Evolutionary conservation across 1,284 basidiomycete species (phyloP), one percentile per base, ranked within the genome.

Genomic region (Tilletiopsis washingtonensis): DNA sequence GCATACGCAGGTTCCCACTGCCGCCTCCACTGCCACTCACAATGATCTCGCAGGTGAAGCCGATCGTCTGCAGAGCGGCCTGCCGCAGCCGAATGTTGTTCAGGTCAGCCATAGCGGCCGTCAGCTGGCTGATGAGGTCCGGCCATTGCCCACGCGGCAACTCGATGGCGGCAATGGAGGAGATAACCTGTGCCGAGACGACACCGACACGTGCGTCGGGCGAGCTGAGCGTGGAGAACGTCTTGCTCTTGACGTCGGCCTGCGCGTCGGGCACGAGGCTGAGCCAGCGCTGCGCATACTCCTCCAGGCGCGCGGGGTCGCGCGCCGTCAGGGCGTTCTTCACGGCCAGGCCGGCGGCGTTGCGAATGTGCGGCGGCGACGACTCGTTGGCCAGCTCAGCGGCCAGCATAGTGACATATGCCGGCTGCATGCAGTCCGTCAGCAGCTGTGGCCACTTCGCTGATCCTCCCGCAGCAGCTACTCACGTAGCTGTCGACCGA

Each of bases 31-130:
- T n/a, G n/a, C n/a, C 12, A 34, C 90, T 71, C 67, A 93, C 90
- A 76, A 97, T 88, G 43, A 83, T 80, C 77, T 98, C 94, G 77
- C 93, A 98, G 71, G 96, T 90, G 77, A 86, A 97, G 49, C 93
- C 93, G 75, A 98, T 90, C 23, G 91, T 83, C 76, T 94, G 90
- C 25, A 98, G 79, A 15, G 93, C 91, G 15, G 90, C 82, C 61
- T 96, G 86, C 68, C 84, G 82, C 65, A 97, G 77, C 61, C 84
- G 84, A 14, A 81, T 77, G 75, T 90, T 91, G 47, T 80, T 77
- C 40, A 81, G 78, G 68, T 85, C 84, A 72, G 86, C 85, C 59
- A 94, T 84, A 70, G 93, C 91, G 50, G 85, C 83, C 45, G 98
- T 79, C 24, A 98, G 79, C 56, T 86, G 80, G 61, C 86, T 84